Evolutionary conservation across 2,329 filamentous ascomycete species (phyloP).

Genomic region (Colletotrichum chrysophilum): DNA sequence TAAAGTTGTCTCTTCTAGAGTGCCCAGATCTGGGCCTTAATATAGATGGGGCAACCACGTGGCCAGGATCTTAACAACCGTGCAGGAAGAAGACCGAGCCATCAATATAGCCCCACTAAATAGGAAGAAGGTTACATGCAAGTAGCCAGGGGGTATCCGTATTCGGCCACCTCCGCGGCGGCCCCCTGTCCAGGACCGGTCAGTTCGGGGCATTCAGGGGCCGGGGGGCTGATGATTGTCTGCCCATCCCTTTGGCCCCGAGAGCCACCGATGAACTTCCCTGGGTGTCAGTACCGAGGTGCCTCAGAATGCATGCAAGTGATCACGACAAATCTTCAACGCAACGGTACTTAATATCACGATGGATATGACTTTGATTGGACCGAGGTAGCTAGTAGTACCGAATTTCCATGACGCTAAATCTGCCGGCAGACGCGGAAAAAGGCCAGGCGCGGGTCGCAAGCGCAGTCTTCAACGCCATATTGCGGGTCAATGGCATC

Average conservation of each 20-base stretch:
- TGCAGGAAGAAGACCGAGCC: neutral
- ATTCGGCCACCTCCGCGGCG: neutral
- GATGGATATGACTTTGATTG: neutral
- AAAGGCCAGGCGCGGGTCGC: neutral
- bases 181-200: neutral
- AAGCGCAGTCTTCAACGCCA: neutral
- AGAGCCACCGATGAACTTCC: neutral
- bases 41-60: neutral
- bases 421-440: neutral
- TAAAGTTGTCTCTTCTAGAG: neutral
- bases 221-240: neutral
- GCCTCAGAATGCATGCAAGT: neutral
- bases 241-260: neutral
- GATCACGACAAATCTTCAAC: neutral
- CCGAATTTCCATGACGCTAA: neutral
- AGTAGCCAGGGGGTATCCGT: neutral
- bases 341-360: neutral
- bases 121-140: neutral
- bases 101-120: neutral
- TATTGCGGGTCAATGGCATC: neutral
- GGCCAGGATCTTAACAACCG: neutral
- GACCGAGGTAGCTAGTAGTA: neutral
- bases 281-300: neutral
- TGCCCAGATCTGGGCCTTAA: neutral
- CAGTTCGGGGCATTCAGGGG: neutral